Conservation (phyloP, 345 rosid genomes). For the Ceriops tagal region DNA sequence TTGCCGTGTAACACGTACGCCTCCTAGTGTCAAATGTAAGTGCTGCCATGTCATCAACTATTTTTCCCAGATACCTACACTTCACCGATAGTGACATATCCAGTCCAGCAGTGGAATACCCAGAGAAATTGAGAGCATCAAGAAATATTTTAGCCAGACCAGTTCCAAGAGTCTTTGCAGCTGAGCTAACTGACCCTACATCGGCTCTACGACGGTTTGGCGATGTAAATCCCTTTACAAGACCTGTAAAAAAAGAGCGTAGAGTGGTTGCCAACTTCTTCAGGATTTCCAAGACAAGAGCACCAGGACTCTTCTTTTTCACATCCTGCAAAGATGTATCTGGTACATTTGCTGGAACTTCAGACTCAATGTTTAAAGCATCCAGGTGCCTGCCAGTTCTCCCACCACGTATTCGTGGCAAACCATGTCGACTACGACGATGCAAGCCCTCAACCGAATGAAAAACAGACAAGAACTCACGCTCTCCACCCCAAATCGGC, state of each 20-base stretch:
- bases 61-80: slow-evolving; percentile 89
- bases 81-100: slow-evolving; percentile 64
- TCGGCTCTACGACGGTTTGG: slow-evolving; percentile 92
- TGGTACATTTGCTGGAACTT: slow-evolving; percentile 47
- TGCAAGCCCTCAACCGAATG: slow-evolving; percentile 78
- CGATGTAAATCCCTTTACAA: slow-evolving; percentile 87
- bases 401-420: slow-evolving; percentile 85
- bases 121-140: slow-evolving; percentile 81
- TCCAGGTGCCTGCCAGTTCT: slow-evolving; percentile 80
- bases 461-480: slow-evolving; percentile 69
- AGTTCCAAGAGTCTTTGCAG: slow-evolving; percentile 81
- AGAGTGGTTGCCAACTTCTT: slow-evolving; percentile 67
- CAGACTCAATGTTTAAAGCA: slow-evolving; percentile 66
- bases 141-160: slow-evolving; percentile 75
- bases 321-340: slow-evolving; percentile 59
- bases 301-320: slow-evolving; percentile 76
- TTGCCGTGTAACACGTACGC: slow-evolving; percentile 73
- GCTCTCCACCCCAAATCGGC: slow-evolving; percentile 73
- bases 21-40: slow-evolving; percentile 79
- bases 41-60: slow-evolving; percentile 78
- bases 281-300: slow-evolving; percentile 61
- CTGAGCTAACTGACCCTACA: slow-evolving; percentile 61
- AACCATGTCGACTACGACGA: slow-evolving; percentile 76
- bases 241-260: slow-evolving; percentile 71
- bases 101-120: slow-evolving; percentile 60